phyloP scores from a whole-genome alignment of 139 green algal genomes.

The Picochlorum sp. region DNA sequence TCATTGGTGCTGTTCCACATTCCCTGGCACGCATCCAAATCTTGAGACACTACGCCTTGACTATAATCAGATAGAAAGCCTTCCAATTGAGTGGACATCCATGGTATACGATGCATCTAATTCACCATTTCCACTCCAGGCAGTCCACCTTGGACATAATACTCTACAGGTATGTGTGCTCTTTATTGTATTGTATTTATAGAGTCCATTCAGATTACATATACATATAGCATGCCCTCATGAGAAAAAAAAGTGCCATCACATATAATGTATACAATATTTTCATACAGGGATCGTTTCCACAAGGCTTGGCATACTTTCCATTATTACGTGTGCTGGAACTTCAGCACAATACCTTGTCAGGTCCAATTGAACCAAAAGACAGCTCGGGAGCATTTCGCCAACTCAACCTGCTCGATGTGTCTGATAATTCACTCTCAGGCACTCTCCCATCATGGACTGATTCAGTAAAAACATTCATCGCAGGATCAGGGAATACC shows the following conservation, averaged over 20 bases:
- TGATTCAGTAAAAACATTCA: background rate
- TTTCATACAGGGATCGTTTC: constrained; percentile 1
- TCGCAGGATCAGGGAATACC: background rate
- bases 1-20: background rate
- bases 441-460: background rate
- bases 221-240: background rate
- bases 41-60: background rate
- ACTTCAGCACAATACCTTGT: background rate
- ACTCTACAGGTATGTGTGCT: background rate
- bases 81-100: background rate
- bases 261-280: background rate
- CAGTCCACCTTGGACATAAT: background rate
- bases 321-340: background rate
- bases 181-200: too few species aligned
- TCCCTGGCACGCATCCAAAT: background rate
- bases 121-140: background rate
- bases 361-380: background rate
- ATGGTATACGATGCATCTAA: background rate
- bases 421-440: too few species aligned
- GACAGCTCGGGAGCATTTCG: background rate
- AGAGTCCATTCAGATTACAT: background rate
- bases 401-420: background rate
- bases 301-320: background rate
- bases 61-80: background rate
- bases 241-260: too few species aligned